Conservation (phyloP, 768 basidiomycete genomes). For the Panellus pusillus region DNA sequence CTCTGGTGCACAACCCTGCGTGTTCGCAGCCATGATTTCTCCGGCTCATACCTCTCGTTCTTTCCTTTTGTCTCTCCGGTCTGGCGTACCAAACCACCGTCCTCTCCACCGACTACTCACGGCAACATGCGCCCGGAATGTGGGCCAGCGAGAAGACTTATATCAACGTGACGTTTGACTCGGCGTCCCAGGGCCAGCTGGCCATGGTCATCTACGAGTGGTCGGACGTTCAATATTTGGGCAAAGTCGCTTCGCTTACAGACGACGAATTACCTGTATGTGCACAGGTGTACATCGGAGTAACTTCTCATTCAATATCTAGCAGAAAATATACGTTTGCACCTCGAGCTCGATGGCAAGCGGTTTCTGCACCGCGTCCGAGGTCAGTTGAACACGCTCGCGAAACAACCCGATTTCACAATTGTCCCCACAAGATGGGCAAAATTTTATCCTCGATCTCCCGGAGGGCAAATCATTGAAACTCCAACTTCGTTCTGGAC, state of each 20-base stretch:
- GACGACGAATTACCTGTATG: constrained; percentile 68
- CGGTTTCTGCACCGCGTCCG: constrained; percentile 64
- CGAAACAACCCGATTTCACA: no score
- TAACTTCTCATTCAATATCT: constrained; percentile 7
- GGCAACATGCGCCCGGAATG: constrained; percentile 97
- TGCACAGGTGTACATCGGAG: constrained; percentile 1
- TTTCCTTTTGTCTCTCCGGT: constrained; percentile 4
- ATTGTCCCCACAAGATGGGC: constrained; percentile 49
- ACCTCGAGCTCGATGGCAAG: constrained; percentile 75
- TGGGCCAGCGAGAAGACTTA: constrained; percentile 77
- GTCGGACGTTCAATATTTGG: constrained; percentile 83
- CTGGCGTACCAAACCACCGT: constrained; percentile 13
- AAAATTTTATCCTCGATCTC: constrained; percentile 83
- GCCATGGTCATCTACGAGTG: constrained; percentile 87
- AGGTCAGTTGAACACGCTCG: constrained; percentile 26
- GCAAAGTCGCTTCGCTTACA: constrained; percentile 56
- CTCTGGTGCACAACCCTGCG: not conserved
- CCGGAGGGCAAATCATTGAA: constrained; percentile 60
- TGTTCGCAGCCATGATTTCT: not conserved
- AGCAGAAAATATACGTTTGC: constrained; percentile 93
- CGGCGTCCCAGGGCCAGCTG: constrained; percentile 69
- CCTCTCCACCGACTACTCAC: constrained; percentile 58
- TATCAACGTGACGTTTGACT: constrained; percentile 87
- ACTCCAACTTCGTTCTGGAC: constrained; percentile 89
- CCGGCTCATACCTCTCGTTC: constrained; percentile 9